Base-by-base conservation (phyloP, 2,329 filamentous ascomycete species). In the Hypoxylon sp. region DNA sequence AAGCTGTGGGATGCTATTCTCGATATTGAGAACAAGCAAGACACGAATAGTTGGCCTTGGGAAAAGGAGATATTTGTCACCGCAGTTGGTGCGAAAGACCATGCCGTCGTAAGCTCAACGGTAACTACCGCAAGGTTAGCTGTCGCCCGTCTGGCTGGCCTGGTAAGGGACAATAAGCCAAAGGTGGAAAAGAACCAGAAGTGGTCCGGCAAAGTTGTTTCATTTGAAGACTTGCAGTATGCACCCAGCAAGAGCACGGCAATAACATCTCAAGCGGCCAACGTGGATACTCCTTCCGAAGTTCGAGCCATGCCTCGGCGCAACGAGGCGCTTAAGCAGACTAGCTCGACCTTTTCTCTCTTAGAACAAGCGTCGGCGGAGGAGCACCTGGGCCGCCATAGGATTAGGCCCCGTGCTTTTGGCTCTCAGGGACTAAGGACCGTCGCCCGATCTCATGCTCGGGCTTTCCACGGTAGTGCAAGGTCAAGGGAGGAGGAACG, bases 161-260 rank as follows among this genome's bases (percentile, higher is more conserved):
- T 78, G 23, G 57, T 75, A 5, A 69, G 65, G 41, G 74, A 77
- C 17, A 69, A 68, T 28, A 69, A 69, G 19, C 72, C 73, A 14
- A 64, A 75, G 28, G 48, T 45, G 1, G 75, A 79, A 41, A 77
- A 76, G 46, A 76, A 80, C 5, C 76, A 82, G 69, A 79, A 76
- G 7, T 79, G 75, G 75, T 71, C 75, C 13, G 78, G 78, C n/a
- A 75, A 79, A 49, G 65, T 76, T 14, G 51, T 80, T 50, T 78
- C 79, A 6, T 80, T 79, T 41, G 78, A 79, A n/a, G 76, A 80
- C 25, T 51, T 80, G 32, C 64, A 74, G 51, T 74, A 73, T 60
- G 64, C 62, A 2, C 65, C 73, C 5, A 63, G 51, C 19, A 61
- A 61, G 32, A 25, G 25, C n/a, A 14, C 25, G 7, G 2, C 52